These are phyloP conservation scores for Phtheirospermum japonicum DNA, from an alignment of 257 asterid genomes.

Conservation along the genomic window DNA sequence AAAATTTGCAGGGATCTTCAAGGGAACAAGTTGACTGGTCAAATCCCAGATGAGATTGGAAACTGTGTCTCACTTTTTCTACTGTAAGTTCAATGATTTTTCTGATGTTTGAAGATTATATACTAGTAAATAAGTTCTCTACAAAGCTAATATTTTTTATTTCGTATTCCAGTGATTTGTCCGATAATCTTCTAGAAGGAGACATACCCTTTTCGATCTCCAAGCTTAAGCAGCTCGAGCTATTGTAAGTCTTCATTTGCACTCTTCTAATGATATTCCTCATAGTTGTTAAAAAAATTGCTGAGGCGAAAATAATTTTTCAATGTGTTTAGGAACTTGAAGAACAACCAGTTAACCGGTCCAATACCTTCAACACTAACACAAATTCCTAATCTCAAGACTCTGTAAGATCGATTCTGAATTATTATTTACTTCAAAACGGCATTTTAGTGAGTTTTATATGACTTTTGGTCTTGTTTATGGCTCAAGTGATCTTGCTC, in stretches of 20 bases:
- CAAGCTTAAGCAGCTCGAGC: constrained; percentile 90
- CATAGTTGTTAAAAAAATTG: too few relatives aligned
- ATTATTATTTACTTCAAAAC: not conserved
- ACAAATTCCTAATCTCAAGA: constrained; percentile 88
- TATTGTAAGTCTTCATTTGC: constrained; percentile 52
- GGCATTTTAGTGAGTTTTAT: not conserved
- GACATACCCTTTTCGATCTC: constrained; percentile 89
- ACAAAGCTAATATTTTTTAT: not conserved
- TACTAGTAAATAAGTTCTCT: not conserved
- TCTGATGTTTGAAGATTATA: not conserved
- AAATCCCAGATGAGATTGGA: constrained; percentile 92
- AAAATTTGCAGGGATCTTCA: constrained; percentile 68
- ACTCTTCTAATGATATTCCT: not conserved
- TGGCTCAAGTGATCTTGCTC: constrained; percentile 75
- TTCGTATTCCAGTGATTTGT: constrained; percentile 60
- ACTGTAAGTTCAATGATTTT: constrained; percentile 42
- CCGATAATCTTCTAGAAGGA: constrained; percentile 75
- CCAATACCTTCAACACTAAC: constrained; percentile 95
- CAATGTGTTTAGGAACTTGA: constrained; percentile 53
- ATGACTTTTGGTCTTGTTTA: constrained; percentile 5
- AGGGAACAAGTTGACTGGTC: constrained; percentile 88
- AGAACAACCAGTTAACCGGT: constrained; percentile 83
- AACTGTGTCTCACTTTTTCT: constrained; percentile 58
- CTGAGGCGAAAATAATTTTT: not conserved
- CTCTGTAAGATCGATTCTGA: constrained; percentile 57